These are phyloP conservation scores for Monascus ruber DNA, from an alignment of 2,329 filamentous ascomycete species.

Conservation along the genomic window DNA sequence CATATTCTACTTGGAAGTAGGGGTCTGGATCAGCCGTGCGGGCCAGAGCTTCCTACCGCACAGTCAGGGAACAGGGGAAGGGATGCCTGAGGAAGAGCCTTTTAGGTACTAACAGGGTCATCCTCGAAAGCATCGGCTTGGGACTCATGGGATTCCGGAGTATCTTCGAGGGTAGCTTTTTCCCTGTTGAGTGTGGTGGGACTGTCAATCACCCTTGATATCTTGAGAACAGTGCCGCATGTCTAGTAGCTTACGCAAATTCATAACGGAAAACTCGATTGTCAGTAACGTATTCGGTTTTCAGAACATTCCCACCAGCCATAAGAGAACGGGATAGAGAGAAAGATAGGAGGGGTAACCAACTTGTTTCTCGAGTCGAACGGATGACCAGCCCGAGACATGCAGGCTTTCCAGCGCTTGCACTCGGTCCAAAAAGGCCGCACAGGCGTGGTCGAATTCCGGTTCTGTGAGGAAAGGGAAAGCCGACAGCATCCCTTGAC, in stretches of 20 bases:
- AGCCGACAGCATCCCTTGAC: conserved; percentile 9
- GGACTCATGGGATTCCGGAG: conserved; percentile 6
- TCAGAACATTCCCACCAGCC: neutral
- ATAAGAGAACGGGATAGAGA: neutral
- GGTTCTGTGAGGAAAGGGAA: conserved; percentile 52
- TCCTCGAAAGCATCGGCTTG: conserved; percentile 16
- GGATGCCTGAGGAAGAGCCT: conserved; percentile 1
- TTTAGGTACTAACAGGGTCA: conserved; percentile 15
- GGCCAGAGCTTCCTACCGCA: conserved; percentile 35
- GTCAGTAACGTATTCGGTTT: too few relatives aligned
- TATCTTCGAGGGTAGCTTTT: conserved; percentile 5
- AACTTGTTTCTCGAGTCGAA: conserved; percentile 21
- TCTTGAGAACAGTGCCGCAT: conserved; percentile 16
- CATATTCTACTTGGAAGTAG: conserved; percentile 51
- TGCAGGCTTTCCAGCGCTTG: conserved; percentile 43
- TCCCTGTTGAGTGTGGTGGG: conserved; percentile 1
- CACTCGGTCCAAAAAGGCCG: conserved; percentile 44
- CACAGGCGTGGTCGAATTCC: conserved; percentile 56
- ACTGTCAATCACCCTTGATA: conserved; percentile 15
- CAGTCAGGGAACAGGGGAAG: conserved; percentile 2
- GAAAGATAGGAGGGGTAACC: conserved; percentile 2
- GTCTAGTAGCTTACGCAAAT: conserved; percentile 9
- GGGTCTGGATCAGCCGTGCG: conserved; percentile 18
- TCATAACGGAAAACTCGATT: conserved; percentile 4
- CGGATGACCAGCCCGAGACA: conserved; percentile 36